Conservation (phyloP, 225 moss, liverwort and hornwort genomes). For the Rhytidiadelphus loreus region DNA sequence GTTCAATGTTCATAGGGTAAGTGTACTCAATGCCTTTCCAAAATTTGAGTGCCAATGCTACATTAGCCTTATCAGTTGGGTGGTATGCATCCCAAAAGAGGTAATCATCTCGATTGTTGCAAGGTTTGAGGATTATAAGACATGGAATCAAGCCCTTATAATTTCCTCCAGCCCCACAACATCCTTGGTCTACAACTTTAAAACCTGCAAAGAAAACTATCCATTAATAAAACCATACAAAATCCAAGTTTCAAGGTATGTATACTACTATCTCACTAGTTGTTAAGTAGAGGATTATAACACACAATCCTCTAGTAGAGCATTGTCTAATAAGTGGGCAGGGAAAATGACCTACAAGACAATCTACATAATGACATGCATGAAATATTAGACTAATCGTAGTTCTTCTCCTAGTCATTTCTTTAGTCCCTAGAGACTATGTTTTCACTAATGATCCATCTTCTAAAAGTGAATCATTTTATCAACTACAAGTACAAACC, state of each 20-base stretch:
- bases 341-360: neutral
- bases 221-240: neutral
- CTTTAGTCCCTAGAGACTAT: accelerated
- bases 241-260: neutral
- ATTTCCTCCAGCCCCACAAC: conserved; percentile 35
- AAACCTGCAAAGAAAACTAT: conserved; percentile 12
- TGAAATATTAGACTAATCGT: neutral
- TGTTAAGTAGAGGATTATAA: neutral
- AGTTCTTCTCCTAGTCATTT: neutral
- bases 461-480: neutral
- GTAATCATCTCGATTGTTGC: conserved; percentile 27
- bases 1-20: conserved; percentile 11
- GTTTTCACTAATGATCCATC: neutral
- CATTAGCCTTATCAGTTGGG: conserved; percentile 50
- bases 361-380: neutral
- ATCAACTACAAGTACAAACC: neutral
- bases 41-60: conserved; percentile 1
- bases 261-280: too few relatives aligned
- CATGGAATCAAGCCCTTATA: conserved; percentile 41
- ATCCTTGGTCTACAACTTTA: conserved; percentile 6
- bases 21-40: neutral
- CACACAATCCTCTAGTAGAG: neutral
- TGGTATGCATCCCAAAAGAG: conserved; percentile 79
- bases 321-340: too few relatives aligned
- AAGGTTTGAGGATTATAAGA: neutral